Base-by-base conservation (phyloP, 2,329 filamentous ascomycete species). In the Lomentospora prolificans region DNA sequence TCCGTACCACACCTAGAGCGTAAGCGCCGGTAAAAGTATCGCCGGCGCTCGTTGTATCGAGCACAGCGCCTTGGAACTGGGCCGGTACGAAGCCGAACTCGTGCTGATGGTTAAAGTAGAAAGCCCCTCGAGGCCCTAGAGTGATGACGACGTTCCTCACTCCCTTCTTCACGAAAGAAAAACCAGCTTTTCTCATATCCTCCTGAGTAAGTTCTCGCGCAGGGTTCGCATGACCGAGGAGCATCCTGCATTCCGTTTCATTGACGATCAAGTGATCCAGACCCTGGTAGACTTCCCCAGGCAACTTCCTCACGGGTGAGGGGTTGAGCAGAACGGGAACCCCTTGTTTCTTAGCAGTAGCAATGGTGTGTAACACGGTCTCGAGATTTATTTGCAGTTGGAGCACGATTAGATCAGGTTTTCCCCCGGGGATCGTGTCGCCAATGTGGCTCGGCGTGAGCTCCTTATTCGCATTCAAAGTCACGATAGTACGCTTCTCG, bases 21-120 rank as follows among this genome's bases (percentile, higher is more conserved):
- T 88, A 87, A 1, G 79, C 84, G 1, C 86, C 86, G 1, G 87
- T 82, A 65, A 89, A 89, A 0, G 86, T 88, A 67, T 90, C 86
- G 0, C 86, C 86, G 8, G 86, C 86, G 2, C 81, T 86, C 6
- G 86, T 90, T 1, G 86, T 90, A 65, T 90, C 86, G 1, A 89
- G 75, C 1, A 89, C 86, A 6, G 55, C 24, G n/a, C 85, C 74
- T 4, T 70, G 64, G 61, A 68, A 74, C 59, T 79, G 75, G 36
- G 58, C 63, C 30, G 59, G 65, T 48, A 84, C 67, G 25, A 75
- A 66, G 61, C 70, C 60, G 2, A 67, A 67, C 9, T 67, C 65
- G 28, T 70, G 69, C 28, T 67, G 70, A 50, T 69, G 67, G 7
- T 72, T 75, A 17, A 71, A 69, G 60, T 72, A 80, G 58, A 77